Base-by-base conservation (phyloP, 768 basidiomycete species). In the Podaxis sp. region DNA sequence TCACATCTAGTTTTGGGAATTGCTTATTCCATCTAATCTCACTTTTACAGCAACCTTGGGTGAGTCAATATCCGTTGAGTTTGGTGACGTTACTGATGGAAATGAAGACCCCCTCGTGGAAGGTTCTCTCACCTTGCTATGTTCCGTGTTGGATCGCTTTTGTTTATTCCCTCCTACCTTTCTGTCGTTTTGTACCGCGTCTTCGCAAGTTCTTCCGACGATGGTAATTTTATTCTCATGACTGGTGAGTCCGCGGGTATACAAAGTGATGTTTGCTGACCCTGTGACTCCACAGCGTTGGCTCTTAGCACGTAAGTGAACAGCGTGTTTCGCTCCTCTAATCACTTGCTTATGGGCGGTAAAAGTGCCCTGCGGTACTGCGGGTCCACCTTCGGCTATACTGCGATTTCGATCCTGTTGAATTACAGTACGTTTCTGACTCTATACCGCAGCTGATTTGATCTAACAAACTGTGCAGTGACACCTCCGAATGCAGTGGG, bases 151-250 rank as follows among this genome's bases (percentile, higher is more conserved):
- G 94, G 94, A 49, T 89, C 91, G 4, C 72, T 89, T 22, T 78
- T 96, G 37, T 97, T 94, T 75, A 89, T 98, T 65, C 95, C 95
- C 2, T 87, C 93, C 17, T 97, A 98, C 74, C 81, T 96, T 49
- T 85, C 87, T 5, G 88, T 96, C 37, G 80, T 84, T 55, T 80
- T 87, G 51, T 95, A 87, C 72, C 90, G 89, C 41, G 81, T 78
- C 62, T 84, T 97, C 60, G 91, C 91, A 28, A 89, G 87, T 71
- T 74, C 83, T 10, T 75, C 81, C 12, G 86, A 87, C 61, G 87
- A 88, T 64, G 90, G 90, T 20, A 91, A 90, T 65, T 76, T 89
- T 58, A 66, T 95, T 57, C 82, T 98, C 58, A 96, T 98, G 94
- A 72, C 84, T 55, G 87, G 92, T 87, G 71, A 67, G 89, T 71